Evolutionary conservation across 108 stramenopile genomes (phyloP).

Genomic region (Skeletonema menzelii): DNA sequence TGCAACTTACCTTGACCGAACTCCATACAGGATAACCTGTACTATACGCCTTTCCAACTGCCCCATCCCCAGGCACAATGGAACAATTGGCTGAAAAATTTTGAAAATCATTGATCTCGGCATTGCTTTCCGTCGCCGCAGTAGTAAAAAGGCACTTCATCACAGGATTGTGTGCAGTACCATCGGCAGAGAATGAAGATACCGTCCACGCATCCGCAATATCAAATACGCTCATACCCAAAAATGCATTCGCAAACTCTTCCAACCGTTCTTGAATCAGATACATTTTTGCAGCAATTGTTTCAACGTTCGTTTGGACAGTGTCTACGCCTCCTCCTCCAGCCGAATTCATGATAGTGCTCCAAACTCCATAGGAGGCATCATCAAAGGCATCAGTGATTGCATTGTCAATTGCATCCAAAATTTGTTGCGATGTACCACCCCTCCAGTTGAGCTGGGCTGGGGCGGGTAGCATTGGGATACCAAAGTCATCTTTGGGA

Average conservation of each 20-base stretch:
- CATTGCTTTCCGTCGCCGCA: conserved; percentile 56
- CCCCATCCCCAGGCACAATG: conserved; percentile 78
- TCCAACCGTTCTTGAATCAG: conserved; percentile 72
- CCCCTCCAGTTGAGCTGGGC: conserved; percentile 39
- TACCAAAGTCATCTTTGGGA: conserved; percentile 81
- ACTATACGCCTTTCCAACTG: conserved; percentile 79
- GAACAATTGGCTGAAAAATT: conserved; percentile 43
- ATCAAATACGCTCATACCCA: conserved; percentile 95
- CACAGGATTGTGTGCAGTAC: not conserved
- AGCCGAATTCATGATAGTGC: conserved; percentile 77
- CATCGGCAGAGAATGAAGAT: conserved; percentile 11
- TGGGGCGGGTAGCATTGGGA: conserved; percentile 76
- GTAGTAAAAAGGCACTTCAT: conserved; percentile 63
- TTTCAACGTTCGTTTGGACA: conserved; percentile 16
- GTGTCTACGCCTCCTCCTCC: conserved; percentile 21
- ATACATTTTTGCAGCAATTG: conserved; percentile 31
- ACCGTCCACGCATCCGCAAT: conserved; percentile 92
- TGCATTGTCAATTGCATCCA: conserved; percentile 8
- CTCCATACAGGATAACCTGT: conserved; percentile 92
- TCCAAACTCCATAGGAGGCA: conserved; percentile 87
- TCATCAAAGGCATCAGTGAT: conserved; percentile 77
- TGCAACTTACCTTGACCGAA: conserved; percentile 55
- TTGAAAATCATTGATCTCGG: conserved; percentile 55
- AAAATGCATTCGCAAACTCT: conserved; percentile 91
- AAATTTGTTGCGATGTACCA: not conserved